These are phyloP conservation scores for Venturia oleaginea DNA, from an alignment of 2,329 filamentous ascomycete species.

Conservation along the genomic window DNA sequence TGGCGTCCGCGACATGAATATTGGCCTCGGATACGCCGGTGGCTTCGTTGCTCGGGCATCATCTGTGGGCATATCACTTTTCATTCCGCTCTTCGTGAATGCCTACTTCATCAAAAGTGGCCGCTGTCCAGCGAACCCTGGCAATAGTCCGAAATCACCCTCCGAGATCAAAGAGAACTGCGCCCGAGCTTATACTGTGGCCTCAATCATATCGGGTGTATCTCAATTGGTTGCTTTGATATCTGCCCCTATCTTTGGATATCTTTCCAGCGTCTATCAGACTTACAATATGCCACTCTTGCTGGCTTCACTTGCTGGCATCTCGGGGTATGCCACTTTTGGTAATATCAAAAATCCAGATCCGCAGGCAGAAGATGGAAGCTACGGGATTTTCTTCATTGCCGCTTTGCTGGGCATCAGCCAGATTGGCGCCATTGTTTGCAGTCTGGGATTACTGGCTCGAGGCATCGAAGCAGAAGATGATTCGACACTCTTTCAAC, in stretches of 20 bases:
- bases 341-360: slow-evolving; percentile 71
- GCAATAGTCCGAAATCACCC: slow-evolving; percentile 25
- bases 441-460: slow-evolving; percentile 80
- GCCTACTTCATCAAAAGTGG: slow-evolving; percentile 77
- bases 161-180: slow-evolving; percentile 68
- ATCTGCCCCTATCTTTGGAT: slow-evolving; percentile 80
- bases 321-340: slow-evolving; percentile 69
- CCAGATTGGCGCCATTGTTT: slow-evolving; percentile 94
- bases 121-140: slow-evolving; percentile 53
- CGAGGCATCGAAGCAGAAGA: slow-evolving; percentile 59
- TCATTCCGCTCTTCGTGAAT: slow-evolving; percentile 89
- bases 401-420: slow-evolving; percentile 78
- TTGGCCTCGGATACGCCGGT: slow-evolving; percentile 81
- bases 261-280: slow-evolving; percentile 60
- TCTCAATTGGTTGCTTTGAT: slow-evolving; percentile 81
- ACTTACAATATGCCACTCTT: slow-evolving; percentile 66
- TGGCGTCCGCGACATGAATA: slow-evolving; percentile 66
- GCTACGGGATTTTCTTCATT: slow-evolving; percentile 60
- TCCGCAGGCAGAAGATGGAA: slow-evolving; percentile 59
- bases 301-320: slow-evolving; percentile 60
- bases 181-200: slow-evolving; percentile 75
- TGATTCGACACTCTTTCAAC: slow-evolving; percentile 12
- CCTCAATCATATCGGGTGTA: slow-evolving; percentile 77
- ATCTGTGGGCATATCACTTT: slow-evolving; percentile 88
- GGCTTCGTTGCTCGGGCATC: slow-evolving; percentile 93